phyloP scores from a whole-genome alignment of 225 moss, liverwort and hornwort genomes.

The Pseudoscleropodium purum region DNA sequence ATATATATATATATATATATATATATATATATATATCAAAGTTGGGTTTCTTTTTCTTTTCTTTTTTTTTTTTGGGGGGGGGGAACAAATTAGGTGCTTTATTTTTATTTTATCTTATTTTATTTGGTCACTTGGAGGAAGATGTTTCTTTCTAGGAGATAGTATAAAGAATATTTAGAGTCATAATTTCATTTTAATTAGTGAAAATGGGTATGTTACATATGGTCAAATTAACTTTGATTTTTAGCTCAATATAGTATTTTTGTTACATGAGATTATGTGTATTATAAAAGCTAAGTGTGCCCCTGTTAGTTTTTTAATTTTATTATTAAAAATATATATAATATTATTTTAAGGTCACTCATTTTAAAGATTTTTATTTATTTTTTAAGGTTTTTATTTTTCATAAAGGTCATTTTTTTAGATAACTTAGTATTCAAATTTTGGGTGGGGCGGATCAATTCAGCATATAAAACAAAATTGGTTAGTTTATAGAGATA shows the following conservation, averaged over 20 bases:
- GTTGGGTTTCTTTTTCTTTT: too few species aligned
- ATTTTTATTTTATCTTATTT: too few species aligned
- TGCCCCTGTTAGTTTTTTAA: accelerated
- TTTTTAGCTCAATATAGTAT: not conserved
- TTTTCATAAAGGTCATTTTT: not conserved
- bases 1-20: too few species aligned
- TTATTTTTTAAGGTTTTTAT: not conserved
- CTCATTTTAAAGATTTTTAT: too few species aligned
- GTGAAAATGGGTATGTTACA: not conserved
- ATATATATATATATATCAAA: too few species aligned
- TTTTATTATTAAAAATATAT: not conserved
- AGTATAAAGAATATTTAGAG: not conserved
- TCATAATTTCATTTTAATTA: not conserved
- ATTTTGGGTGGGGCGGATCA: not conserved
- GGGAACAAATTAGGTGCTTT: too few species aligned
- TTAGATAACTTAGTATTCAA: not conserved
- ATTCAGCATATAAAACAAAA: not conserved
- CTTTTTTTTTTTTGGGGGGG: too few species aligned
- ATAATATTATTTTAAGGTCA: not conserved
- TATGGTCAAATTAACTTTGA: not conserved
- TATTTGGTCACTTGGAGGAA: too few species aligned
- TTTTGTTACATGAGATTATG: not conserved
- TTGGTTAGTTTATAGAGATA: not conserved
- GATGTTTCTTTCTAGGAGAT: too few species aligned
- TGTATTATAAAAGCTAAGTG: not conserved